These are phyloP conservation scores for Gloeophyllum trabeum DNA, from an alignment of 768 basidiomycete species.

Conservation along the genomic window DNA sequence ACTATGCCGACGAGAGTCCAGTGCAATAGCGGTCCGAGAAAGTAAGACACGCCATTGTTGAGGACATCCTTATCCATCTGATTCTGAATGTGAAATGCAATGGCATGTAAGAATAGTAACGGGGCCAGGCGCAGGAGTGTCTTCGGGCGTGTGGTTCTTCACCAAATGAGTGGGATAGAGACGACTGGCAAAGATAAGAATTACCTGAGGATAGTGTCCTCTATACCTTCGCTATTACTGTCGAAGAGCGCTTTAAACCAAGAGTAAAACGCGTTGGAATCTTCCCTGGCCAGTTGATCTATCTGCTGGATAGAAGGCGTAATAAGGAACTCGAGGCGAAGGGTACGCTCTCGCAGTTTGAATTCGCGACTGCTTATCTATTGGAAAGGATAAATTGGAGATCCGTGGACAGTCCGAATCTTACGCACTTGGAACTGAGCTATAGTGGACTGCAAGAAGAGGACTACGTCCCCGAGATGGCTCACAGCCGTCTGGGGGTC, in stretches of 20 bases:
- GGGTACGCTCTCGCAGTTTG: too few relatives aligned
- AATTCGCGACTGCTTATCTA: too few relatives aligned
- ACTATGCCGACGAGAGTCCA: slow-evolving; percentile 77
- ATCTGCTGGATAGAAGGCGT: slow-evolving; percentile 27
- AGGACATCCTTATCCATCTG: slow-evolving; percentile 61
- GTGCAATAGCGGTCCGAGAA: slow-evolving; percentile 57
- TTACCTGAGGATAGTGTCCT: slow-evolving; percentile 52
- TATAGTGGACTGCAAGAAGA: slow-evolving; percentile 58
- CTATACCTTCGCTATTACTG: slow-evolving; percentile 68
- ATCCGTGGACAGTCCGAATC: background rate
- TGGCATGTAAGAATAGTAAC: slow-evolving; percentile 54
- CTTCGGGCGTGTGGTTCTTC: slow-evolving; percentile 61
- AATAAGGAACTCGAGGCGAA: too few relatives aligned
- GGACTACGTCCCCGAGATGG: slow-evolving; percentile 68
- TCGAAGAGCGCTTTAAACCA: slow-evolving; percentile 81
- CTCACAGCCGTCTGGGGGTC: slow-evolving; percentile 78
- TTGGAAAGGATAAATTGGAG: too few relatives aligned
- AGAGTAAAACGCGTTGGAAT: slow-evolving; percentile 18
- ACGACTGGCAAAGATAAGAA: background rate
- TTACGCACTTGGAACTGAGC: slow-evolving; percentile 50
- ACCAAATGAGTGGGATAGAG: background rate
- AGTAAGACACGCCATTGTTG: slow-evolving; percentile 69
- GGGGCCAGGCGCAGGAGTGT: slow-evolving; percentile 57
- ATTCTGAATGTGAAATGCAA: slow-evolving; percentile 29
- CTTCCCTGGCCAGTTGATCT: slow-evolving; percentile 17